Evolutionary conservation across 225 moss, liverwort and hornwort genomes (phyloP).

Genomic region (Thuidium tamariscinum): DNA sequence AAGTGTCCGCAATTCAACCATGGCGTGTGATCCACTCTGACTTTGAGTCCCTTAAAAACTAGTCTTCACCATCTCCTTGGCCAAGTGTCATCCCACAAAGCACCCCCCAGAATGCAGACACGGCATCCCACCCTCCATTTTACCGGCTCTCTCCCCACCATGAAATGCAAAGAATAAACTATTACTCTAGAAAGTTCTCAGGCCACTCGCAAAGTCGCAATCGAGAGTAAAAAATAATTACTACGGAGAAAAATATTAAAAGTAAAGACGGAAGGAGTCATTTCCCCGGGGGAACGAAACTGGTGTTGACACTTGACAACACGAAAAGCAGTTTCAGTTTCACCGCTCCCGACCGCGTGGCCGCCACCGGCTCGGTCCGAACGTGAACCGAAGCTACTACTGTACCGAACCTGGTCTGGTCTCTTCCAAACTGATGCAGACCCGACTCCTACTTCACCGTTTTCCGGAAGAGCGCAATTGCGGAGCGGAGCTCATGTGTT

Average conservation of each 20-base stretch:
- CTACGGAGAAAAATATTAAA: too few relatives aligned
- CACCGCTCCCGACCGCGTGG: constrained; percentile 9
- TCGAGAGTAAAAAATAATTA: too few relatives aligned
- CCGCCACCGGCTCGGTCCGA: neutral
- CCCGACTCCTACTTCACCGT: neutral
- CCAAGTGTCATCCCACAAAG: neutral
- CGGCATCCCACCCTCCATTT: neutral
- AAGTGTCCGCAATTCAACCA: neutral
- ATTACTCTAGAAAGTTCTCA: neutral
- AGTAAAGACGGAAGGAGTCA: neutral
- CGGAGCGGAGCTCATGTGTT: neutral
- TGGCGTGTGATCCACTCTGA: neutral
- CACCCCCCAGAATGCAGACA: neutral
- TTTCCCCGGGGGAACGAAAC: neutral
- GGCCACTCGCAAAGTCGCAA: too few relatives aligned
- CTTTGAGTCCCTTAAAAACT: neutral
- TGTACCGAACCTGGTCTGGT: neutral
- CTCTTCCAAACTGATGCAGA: neutral
- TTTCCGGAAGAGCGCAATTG: neutral
- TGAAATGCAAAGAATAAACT: too few relatives aligned
- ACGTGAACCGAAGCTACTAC: neutral
- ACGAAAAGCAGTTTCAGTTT: neutral
- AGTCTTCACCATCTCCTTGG: neutral
- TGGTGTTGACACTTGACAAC: neutral
- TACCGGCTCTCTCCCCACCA: neutral